Conservation (phyloP, 257 asterid genomes). For the Voacanga thouarsii region DNA sequence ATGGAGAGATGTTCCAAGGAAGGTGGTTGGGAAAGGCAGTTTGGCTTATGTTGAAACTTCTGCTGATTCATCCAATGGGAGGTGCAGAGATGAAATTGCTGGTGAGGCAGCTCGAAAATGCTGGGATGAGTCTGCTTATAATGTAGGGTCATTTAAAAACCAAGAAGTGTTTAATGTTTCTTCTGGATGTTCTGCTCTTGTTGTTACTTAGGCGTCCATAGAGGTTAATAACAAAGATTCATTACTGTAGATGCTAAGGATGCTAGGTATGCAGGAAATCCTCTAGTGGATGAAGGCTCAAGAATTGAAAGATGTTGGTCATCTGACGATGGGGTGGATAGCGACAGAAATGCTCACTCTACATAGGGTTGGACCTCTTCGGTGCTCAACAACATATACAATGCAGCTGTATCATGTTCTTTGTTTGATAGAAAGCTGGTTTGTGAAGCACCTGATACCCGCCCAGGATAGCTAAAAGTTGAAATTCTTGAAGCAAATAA, state of each 20-base stretch:
- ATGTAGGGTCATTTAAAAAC: constrained; percentile 34
- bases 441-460: too few relatives aligned
- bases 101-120: constrained; percentile 27
- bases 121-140: constrained; percentile 27
- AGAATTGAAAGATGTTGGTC: constrained; percentile 48
- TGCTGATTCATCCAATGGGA: constrained; percentile 5
- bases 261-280: constrained; percentile 19
- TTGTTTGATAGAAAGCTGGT: too few relatives aligned
- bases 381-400: too few relatives aligned
- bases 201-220: constrained; percentile 39
- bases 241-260: constrained; percentile 31
- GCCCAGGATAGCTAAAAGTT: too few relatives aligned
- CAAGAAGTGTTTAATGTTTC: constrained; percentile 43
- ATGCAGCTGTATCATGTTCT: too few relatives aligned
- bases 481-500: too few relatives aligned
- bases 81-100: constrained; percentile 14
- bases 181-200: constrained; percentile 56
- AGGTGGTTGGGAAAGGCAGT: constrained; percentile 21
- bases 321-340: constrained; percentile 43
- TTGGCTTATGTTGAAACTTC: neutral
- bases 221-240: constrained; percentile 41
- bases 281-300: constrained; percentile 50
- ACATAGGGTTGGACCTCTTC: too few relatives aligned
- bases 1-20: constrained; percentile 60
- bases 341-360: constrained; percentile 33